These are phyloP conservation scores for Colletotrichum sp. DNA, from an alignment of 2,329 filamentous ascomycete species.

Conservation along the genomic window DNA sequence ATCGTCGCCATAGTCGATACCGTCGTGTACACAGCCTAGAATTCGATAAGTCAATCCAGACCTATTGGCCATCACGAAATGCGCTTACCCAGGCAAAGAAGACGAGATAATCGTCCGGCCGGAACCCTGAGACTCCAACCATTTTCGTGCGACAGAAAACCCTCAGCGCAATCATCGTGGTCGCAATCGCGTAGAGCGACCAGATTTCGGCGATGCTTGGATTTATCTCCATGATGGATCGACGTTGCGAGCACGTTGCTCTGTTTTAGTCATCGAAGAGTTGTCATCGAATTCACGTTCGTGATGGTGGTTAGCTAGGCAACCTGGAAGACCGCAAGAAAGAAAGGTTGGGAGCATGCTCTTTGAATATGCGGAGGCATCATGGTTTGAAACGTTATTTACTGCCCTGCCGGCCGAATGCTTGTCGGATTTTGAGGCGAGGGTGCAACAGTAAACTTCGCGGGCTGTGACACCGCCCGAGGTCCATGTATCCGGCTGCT, in stretches of 20 bases:
- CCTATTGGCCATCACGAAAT: fast-evolving
- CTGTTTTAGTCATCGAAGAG: not conserved
- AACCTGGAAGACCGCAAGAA: fast-evolving
- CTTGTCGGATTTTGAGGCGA: not conserved
- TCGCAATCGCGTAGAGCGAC: conserved; percentile 38
- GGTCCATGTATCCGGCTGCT: not conserved
- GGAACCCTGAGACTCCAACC: conserved; percentile 34
- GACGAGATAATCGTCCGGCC: conserved; percentile 38
- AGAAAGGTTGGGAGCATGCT: not conserved
- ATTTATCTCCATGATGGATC: not conserved
- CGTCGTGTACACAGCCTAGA: not conserved
- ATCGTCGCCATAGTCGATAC: not conserved
- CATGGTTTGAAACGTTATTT: not conserved
- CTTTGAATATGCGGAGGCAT: not conserved
- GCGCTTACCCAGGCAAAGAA: conserved; percentile 30
- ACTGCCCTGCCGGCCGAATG: not conserved
- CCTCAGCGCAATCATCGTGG: conserved; percentile 32
- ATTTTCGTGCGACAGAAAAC: conserved; percentile 36
- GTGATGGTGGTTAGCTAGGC: not conserved
- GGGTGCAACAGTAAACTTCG: not conserved
- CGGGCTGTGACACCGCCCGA: not conserved
- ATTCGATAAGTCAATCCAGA: not conserved
- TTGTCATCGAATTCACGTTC: not conserved
- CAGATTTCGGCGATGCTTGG: conserved; percentile 36
- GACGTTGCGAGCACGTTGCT: not conserved